These are phyloP conservation scores for Barbarea vulgaris DNA, from an alignment of 345 rosid species.

Conservation along the genomic window DNA sequence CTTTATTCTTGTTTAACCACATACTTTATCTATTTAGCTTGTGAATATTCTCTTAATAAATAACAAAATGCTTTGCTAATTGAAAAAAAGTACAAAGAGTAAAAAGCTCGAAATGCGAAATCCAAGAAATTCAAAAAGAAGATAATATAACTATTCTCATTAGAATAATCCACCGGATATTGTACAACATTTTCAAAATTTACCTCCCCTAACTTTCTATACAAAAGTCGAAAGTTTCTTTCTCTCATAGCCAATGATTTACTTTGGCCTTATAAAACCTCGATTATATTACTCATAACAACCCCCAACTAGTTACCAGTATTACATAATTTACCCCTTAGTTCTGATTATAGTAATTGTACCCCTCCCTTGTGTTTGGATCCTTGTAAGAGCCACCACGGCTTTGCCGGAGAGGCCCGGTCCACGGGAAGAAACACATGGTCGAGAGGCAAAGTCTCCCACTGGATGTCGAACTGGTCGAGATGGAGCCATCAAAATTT, in stretches of 20 bases:
- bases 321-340: conserved; percentile 56
- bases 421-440: conserved; percentile 63
- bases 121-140: conserved; percentile 23
- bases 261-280: conserved; percentile 31
- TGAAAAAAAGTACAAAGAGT: not conserved
- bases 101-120: conserved; percentile 8
- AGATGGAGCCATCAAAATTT: conserved; percentile 79
- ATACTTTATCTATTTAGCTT: conserved; percentile 15
- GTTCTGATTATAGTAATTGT: conserved; percentile 97
- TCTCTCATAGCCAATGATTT: conserved; percentile 29
- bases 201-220: conserved; percentile 17
- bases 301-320: conserved; percentile 6
- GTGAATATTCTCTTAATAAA: conserved; percentile 17
- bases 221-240: conserved; percentile 32
- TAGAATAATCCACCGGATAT: not conserved
- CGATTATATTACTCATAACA: conserved; percentile 21
- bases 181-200: conserved; percentile 27
- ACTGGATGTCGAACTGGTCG: conserved; percentile 93
- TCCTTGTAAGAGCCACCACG: conserved; percentile 88
- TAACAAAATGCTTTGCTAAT: not conserved
- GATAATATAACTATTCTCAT: not conserved
- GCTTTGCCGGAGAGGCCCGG: conserved; percentile 92
- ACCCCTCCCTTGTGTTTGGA: conserved; percentile 94
- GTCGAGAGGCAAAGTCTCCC: conserved; percentile 86
- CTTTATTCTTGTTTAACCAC: conserved; percentile 22